Conservation (phyloP, 176 grass and related monocot genomes). For the Triticum urartu region DNA sequence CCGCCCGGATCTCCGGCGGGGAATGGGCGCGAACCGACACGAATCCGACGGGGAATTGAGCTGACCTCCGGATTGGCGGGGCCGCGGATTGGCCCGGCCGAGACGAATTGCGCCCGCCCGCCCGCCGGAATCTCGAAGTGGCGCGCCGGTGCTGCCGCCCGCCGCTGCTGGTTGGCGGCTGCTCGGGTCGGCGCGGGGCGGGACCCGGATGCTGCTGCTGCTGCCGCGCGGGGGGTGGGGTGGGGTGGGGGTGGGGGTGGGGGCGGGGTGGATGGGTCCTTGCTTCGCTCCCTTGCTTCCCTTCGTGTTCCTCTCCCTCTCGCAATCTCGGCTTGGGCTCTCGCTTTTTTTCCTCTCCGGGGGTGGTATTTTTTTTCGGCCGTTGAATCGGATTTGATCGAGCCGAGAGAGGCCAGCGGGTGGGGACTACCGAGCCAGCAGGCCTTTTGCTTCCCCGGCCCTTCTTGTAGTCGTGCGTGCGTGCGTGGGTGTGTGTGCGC, state of each 20-base stretch:
- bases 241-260: not conserved
- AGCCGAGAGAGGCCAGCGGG: not conserved
- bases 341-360: not conserved
- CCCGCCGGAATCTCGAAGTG: too few relatives aligned
- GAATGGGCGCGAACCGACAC: slow-evolving; percentile 9
- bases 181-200: slow-evolving; percentile 30
- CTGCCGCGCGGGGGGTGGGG: slow-evolving; percentile 17
- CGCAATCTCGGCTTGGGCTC: slow-evolving; percentile 43
- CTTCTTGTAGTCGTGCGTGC: not conserved
- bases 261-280: slow-evolving; percentile 26
- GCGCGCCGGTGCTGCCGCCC: not conserved
- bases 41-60: slow-evolving; percentile 44
- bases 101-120: slow-evolving; percentile 32
- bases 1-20: slow-evolving; percentile 40
- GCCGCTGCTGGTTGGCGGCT: slow-evolving; percentile 1
- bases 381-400: slow-evolving; percentile 75
- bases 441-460: slow-evolving; percentile 14
- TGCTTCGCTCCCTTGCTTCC: slow-evolving; percentile 17
- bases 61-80: slow-evolving; percentile 45
- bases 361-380: slow-evolving; percentile 22
- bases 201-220: slow-evolving; percentile 12
- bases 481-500: too few relatives aligned
- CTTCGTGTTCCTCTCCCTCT: slow-evolving; percentile 41
- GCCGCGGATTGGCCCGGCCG: slow-evolving; percentile 21
- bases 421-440: not conserved